Conservation (phyloP, 1,139 yeast genomes). For the Kurtzmaniella quercitrusa region DNA sequence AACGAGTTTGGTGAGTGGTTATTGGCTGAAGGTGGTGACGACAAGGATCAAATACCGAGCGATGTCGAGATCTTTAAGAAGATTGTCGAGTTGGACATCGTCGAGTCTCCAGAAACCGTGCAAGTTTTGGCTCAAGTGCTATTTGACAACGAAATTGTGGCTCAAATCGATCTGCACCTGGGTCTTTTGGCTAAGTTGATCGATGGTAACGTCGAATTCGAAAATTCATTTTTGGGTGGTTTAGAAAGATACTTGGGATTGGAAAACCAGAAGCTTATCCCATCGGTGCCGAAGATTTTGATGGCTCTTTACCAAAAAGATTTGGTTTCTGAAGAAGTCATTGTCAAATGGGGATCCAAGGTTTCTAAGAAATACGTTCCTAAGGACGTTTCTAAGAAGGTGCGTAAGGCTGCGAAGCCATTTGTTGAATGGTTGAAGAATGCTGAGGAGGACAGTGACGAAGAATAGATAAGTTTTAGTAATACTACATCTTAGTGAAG, state of each 20-base stretch:
- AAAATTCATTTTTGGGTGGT: constrained; percentile 91
- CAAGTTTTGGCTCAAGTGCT: constrained; percentile 91
- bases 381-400: constrained; percentile 88
- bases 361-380: constrained; percentile 92
- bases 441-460: constrained; percentile 74
- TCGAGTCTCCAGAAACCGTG: constrained; percentile 69
- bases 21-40: constrained; percentile 47
- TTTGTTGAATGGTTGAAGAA: constrained; percentile 91
- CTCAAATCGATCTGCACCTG: constrained; percentile 70
- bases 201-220: constrained; percentile 59
- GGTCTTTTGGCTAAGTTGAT: constrained; percentile 81
- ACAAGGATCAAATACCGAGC: constrained; percentile 58
- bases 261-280: constrained; percentile 72
- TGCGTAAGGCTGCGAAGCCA: constrained; percentile 94
- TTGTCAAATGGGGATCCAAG: constrained; percentile 84
- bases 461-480: constrained; percentile 18
- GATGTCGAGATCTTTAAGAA: constrained; percentile 93
- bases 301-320: constrained; percentile 81
- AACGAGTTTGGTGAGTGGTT: constrained; percentile 93
- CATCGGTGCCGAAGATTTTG: constrained; percentile 75
- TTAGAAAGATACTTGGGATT: constrained; percentile 89
- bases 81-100: constrained; percentile 74
- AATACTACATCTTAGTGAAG: neutral
- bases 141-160: constrained; percentile 74
- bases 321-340: constrained; percentile 75